phyloP scores from a whole-genome alignment of 2,329 filamentous ascomycete species.

The Clarireedia homoeocarpa region DNA sequence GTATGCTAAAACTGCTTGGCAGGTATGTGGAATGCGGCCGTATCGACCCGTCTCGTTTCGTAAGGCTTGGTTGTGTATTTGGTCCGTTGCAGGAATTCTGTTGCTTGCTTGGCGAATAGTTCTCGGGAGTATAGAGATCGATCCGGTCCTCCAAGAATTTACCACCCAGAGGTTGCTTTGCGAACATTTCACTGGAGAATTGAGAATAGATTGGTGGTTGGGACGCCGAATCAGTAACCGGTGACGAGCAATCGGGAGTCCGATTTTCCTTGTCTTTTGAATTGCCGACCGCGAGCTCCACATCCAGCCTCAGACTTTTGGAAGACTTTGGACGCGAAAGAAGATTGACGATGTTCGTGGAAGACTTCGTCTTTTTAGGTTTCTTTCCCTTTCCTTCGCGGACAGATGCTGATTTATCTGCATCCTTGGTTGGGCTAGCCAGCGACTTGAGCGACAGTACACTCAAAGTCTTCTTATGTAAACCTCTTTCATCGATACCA shows the following conservation, averaged over 20 bases:
- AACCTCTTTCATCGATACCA: constrained; percentile 30
- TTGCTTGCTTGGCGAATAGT: constrained; percentile 27
- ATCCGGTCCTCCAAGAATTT: constrained; percentile 31
- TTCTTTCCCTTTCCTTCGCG: constrained; percentile 40
- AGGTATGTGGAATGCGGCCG: constrained; percentile 28
- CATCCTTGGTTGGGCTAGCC: constrained; percentile 26
- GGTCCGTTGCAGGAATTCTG: constrained; percentile 24
- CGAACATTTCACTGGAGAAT: constrained; percentile 43
- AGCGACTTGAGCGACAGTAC: constrained; percentile 39
- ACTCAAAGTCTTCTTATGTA: constrained; percentile 39
- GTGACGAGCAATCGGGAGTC: constrained; percentile 44
- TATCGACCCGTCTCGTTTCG: constrained; percentile 16
- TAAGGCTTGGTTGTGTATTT: constrained; percentile 22
- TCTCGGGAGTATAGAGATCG: constrained; percentile 27
- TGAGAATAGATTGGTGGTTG: constrained; percentile 75
- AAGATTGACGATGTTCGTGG: constrained; percentile 71
- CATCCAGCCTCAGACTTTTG: constrained; percentile 52
- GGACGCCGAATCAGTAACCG: constrained; percentile 33
- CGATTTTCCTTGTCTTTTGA: constrained; percentile 76
- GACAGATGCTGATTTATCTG: constrained; percentile 33
- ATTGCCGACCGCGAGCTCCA: constrained; percentile 43
- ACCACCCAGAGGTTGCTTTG: constrained; percentile 32
- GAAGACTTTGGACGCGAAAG: constrained; percentile 68
- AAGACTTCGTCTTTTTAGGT: constrained; percentile 73
- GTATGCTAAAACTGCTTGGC: constrained; percentile 29